Conservation (phyloP, 1,284 basidiomycete genomes). For the Cutaneotrichosporon daszewskae region DNA sequence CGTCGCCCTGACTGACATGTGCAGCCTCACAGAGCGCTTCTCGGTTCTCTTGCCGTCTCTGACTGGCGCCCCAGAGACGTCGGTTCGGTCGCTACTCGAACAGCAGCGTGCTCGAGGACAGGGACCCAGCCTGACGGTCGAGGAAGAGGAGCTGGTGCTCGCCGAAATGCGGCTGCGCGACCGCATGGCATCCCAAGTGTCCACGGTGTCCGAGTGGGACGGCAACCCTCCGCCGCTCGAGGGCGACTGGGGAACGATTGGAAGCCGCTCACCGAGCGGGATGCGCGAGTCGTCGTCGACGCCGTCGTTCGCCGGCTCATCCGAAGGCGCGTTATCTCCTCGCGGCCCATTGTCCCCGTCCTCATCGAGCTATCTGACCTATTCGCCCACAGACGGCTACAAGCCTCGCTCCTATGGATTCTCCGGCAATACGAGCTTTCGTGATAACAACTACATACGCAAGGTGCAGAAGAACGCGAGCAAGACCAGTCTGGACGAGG, state of each 20-base stretch:
- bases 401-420: slow-evolving; percentile 37
- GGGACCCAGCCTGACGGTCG: slow-evolving; percentile 36
- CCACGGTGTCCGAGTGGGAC: slow-evolving; percentile 23
- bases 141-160: slow-evolving; percentile 42
- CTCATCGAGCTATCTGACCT: neutral
- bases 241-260: slow-evolving; percentile 7
- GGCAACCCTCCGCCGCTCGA: slow-evolving; percentile 26
- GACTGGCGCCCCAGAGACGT: slow-evolving; percentile 28
- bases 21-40: slow-evolving; percentile 40
- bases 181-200: slow-evolving; percentile 9
- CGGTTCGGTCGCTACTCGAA: slow-evolving; percentile 33
- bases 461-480: slow-evolving; percentile 21
- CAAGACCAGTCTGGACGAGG: neutral
- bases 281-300: neutral
- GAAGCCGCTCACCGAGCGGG: neutral
- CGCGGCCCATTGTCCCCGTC: slow-evolving; percentile 3
- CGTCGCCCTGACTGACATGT: slow-evolving; percentile 2
- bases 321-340: slow-evolving; percentile 6
- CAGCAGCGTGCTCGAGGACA: slow-evolving; percentile 32
- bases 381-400: slow-evolving; percentile 5
- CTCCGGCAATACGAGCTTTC: slow-evolving; percentile 28
- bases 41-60: slow-evolving; percentile 40
- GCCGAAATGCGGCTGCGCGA: too few relatives aligned
- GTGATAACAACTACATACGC: slow-evolving; percentile 37
- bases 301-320: neutral